Base-by-base conservation (phyloP, 257 asterid genomes). In the Salvia hispanica region DNA sequence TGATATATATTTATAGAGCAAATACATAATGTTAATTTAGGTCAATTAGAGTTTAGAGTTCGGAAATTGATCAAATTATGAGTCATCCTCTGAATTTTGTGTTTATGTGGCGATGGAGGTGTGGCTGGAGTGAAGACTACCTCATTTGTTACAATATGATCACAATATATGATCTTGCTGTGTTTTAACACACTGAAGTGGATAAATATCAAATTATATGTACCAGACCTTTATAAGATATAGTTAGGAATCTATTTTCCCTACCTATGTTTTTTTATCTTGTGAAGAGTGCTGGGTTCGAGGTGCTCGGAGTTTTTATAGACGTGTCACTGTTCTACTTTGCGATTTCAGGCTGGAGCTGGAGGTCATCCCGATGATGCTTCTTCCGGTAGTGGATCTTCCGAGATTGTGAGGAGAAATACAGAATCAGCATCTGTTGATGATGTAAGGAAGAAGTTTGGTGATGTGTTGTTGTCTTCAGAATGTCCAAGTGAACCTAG, bases 331-430 rank as follows among this genome's bases (percentile, higher is more conserved):
- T 37, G 40, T 16, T 48, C 46, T 63, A 2, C 7, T 60, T 44
- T 57, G 12, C 43, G 12, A 60, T 60, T 74, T 64, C 73, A 79
- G 88, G 81, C 7, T 61, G 81, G 36, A 62, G 72, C 63, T 53
- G 82, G 52, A 69, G 75, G 56, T 66, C 74, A 59, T 33, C 6
- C 12, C 4, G 72, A 39, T 42, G 66, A 58, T 74, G 58, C 77
- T 68, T 57, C 76, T 0, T 57, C 25, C 6, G 64, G 50, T 70
- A 77, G 55, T 69, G 81, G 40, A 67, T 64, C 62, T 36, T 40
- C 64, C 1, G 53, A 42, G 16, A 34, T 10, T 45, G 77, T 69
- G 55, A 66, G 57, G 50, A 9, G 37, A 53, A 50, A 46, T 47
- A 53, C 71, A 2, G 81, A 72, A 42, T 42, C 12, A 39, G 34